Conservation (phyloP, 2,329 filamentous ascomycete genomes). For the Beauveria caledonica region DNA sequence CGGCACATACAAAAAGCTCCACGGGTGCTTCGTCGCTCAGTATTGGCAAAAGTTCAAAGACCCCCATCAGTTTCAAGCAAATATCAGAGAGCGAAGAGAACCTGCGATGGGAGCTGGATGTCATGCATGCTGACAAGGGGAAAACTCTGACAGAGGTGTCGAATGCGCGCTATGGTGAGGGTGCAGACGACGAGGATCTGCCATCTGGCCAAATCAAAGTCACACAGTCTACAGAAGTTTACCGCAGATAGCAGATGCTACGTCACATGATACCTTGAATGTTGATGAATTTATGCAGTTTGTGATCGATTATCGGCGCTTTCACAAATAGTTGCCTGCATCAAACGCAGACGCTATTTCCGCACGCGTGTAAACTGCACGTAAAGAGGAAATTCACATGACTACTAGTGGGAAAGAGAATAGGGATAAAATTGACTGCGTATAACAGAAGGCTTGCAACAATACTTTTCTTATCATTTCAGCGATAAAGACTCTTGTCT, state of each 20-base stretch:
- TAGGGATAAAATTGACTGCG: no score
- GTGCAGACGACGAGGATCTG: constrained; percentile 1
- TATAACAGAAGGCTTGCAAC: no score
- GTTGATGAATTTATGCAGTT: neutral
- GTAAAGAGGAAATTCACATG: no score
- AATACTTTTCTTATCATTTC: no score
- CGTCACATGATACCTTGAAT: neutral
- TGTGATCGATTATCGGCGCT: neutral
- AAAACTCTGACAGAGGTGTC: constrained; percentile 12
- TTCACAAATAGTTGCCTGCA: neutral
- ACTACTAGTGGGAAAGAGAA: no score
- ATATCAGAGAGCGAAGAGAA: constrained; percentile 17
- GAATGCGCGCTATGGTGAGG: neutral
- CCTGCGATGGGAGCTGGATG: constrained; percentile 15
- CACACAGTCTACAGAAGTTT: constrained; percentile 10
- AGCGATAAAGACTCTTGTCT: no score
- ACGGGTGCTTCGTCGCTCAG: neutral
- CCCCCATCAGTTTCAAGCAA: constrained; percentile 10
- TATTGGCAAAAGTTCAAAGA: neutral
- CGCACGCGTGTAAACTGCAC: neutral
- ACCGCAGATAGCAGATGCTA: neutral
- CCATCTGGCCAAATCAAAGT: constrained; percentile 11
- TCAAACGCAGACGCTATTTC: neutral
- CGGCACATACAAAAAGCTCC: neutral
- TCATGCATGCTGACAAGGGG: constrained; percentile 14